Percentiles rank a stretch among this genome's conserved stretches.
phyloP scores from a whole-genome alignment of 2,329 filamentous ascomycete species.

The Exophiala sp. region DNA sequence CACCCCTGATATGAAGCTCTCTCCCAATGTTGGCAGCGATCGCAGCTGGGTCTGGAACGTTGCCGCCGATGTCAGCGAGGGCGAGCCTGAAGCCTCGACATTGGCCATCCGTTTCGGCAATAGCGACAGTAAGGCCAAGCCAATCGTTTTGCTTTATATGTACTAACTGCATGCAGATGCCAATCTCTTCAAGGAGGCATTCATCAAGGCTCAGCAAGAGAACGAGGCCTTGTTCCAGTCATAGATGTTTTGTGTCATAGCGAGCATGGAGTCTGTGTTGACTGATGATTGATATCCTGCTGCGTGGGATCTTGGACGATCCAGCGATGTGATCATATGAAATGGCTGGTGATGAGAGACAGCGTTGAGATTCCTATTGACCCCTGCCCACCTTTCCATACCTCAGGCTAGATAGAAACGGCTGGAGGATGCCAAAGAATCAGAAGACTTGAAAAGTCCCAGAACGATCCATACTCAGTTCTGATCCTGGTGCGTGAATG shows the following conservation, averaged over 20 bases:
- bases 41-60: slow-evolving; percentile 99
- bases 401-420: neutral
- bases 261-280: slow-evolving; percentile 5
- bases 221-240: slow-evolving; percentile 77
- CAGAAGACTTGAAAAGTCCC: neutral
- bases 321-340: neutral
- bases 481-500: neutral
- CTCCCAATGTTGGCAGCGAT: slow-evolving; percentile 95
- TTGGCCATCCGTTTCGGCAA: slow-evolving; percentile 97
- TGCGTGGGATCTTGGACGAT: slow-evolving; percentile 8
- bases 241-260: slow-evolving; percentile 7
- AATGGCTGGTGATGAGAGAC: neutral
- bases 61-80: slow-evolving; percentile 94
- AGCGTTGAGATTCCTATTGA: slow-evolving; percentile 1
- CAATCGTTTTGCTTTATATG: neutral
- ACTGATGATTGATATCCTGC: slow-evolving; percentile 10
- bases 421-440: neutral
- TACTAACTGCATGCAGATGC: slow-evolving; percentile 61
- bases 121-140: slow-evolving; percentile 73
- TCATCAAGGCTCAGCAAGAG: slow-evolving; percentile 94
- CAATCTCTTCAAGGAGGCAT: slow-evolving; percentile 95
- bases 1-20: slow-evolving; percentile 97
- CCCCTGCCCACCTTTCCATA: neutral
- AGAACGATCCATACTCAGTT: neutral
- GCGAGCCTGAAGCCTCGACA: slow-evolving; percentile 92